phyloP scores from a whole-genome alignment of 345 rosid species.

The Hirschfeldia incana region DNA sequence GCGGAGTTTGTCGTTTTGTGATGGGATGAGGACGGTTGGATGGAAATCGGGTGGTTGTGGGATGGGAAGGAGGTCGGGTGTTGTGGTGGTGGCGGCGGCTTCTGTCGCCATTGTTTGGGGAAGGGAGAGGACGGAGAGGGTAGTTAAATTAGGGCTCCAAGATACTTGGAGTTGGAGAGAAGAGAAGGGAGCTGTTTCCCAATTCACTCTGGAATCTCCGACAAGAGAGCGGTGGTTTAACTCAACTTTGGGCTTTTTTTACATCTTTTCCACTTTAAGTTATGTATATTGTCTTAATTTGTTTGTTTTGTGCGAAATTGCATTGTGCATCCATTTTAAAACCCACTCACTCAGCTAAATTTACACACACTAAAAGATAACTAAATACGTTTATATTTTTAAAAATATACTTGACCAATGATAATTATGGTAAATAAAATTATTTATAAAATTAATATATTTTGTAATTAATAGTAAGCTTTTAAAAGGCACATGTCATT shows the following conservation, averaged over 20 bases:
- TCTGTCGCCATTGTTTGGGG: slow-evolving; percentile 57
- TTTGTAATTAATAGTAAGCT: too few species aligned
- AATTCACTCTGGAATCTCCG: slow-evolving; percentile 35
- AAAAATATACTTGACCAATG: too few species aligned
- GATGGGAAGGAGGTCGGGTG: slow-evolving; percentile 66
- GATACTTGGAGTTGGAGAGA: slow-evolving; percentile 12
- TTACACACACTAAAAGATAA: too few species aligned
- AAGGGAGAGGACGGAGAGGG: background rate
- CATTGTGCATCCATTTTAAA: too few species aligned
- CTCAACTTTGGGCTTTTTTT: background rate
- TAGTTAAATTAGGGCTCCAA: slow-evolving; percentile 26
- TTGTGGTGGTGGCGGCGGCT: slow-evolving; percentile 43
- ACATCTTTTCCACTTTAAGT: background rate
- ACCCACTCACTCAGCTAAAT: too few species aligned
- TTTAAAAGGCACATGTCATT: too few species aligned
- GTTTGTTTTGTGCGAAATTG: background rate
- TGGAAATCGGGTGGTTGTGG: slow-evolving; percentile 63
- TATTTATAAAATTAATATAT: too few species aligned
- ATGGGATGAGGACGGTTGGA: slow-evolving; percentile 44
- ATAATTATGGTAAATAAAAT: too few species aligned
- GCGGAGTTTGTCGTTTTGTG: slow-evolving; percentile 61
- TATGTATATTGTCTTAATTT: background rate
- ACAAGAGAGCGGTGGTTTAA: slow-evolving; percentile 36
- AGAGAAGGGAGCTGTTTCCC: slow-evolving; percentile 12
- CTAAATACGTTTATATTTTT: too few species aligned